phyloP scores from a whole-genome alignment of 2,329 filamentous ascomycete genomes.

The Pyricularia grisea region DNA sequence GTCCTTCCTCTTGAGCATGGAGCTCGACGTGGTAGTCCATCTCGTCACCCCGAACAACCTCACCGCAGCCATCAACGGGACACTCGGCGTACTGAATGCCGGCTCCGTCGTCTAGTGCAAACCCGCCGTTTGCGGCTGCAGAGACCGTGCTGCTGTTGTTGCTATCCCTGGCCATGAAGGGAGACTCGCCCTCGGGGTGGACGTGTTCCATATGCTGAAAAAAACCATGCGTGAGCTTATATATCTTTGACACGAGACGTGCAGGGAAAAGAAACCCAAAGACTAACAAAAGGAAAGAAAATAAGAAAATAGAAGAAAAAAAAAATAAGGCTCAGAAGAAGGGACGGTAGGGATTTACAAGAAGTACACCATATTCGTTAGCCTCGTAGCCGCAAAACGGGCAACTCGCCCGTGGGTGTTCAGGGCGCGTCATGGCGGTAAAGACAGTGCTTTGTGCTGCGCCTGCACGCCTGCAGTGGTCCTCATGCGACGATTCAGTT shows the following conservation, averaged over 20 bases:
- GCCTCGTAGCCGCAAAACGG: slow-evolving; percentile 29
- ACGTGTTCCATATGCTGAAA: slow-evolving; percentile 20
- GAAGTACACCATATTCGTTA: slow-evolving; percentile 25
- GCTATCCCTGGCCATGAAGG: slow-evolving; percentile 7
- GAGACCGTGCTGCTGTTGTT: neutral
- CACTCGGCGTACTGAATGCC: slow-evolving; percentile 37
- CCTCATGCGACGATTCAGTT: neutral
- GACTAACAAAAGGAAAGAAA: neutral
- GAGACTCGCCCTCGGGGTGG: slow-evolving; percentile 8
- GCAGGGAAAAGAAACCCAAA: neutral
- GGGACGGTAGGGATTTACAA: slow-evolving; percentile 17
- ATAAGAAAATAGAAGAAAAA: neutral
- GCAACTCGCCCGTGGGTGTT: slow-evolving; percentile 14
- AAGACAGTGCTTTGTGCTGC: neutral
- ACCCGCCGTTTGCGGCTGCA: slow-evolving; percentile 10
- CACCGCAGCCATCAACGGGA: slow-evolving; percentile 47
- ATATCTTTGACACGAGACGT: neutral
- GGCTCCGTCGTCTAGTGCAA: slow-evolving; percentile 16
- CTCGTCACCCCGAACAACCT: slow-evolving; percentile 41
- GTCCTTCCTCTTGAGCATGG: slow-evolving; percentile 29
- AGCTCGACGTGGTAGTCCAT: slow-evolving; percentile 51
- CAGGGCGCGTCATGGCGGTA: neutral
- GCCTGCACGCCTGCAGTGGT: neutral
- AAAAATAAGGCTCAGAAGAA: neutral
- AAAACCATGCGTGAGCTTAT: neutral